Percentiles rank a stretch among this genome's conserved stretches.
Conservation (phyloP, 345 rosid genomes). For the Acer campestre region DNA sequence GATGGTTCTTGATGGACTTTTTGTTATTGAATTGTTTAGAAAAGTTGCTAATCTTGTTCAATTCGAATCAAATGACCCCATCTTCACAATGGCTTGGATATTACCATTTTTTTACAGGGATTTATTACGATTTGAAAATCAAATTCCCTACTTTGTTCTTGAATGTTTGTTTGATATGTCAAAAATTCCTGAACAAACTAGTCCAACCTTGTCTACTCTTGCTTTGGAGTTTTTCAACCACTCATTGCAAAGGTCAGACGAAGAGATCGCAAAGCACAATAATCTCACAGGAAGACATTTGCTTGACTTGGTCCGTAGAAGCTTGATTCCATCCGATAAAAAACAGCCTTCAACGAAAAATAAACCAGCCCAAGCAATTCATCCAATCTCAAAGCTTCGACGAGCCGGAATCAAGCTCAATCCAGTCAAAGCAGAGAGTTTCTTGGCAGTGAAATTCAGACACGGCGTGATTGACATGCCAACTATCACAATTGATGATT, state of each 20-base stretch:
- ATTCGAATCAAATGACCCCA: slow-evolving; percentile 61
- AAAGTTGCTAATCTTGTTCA: slow-evolving; percentile 45
- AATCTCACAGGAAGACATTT: slow-evolving; percentile 52
- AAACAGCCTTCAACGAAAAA: not conserved
- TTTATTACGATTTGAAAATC: slow-evolving; percentile 55
- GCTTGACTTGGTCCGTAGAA: slow-evolving; percentile 66
- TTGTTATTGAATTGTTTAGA: slow-evolving; percentile 62
- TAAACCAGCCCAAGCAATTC: slow-evolving; percentile 46
- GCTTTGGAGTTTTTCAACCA: slow-evolving; percentile 70
- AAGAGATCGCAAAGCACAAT: slow-evolving; percentile 29
- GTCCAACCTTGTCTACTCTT: slow-evolving; percentile 39
- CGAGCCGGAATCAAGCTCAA: slow-evolving; percentile 57
- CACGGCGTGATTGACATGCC: slow-evolving; percentile 75
- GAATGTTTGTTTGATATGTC: slow-evolving; percentile 56
- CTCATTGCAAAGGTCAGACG: slow-evolving; percentile 40
- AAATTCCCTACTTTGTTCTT: slow-evolving; percentile 72
- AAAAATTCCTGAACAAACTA: slow-evolving; percentile 30
- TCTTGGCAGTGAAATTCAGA: slow-evolving; percentile 59
- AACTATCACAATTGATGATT: slow-evolving; percentile 62
- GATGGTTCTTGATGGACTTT: slow-evolving; percentile 75
- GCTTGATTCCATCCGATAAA: slow-evolving; percentile 42
- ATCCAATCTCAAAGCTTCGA: slow-evolving; percentile 69
- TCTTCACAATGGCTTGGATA: slow-evolving; percentile 74
- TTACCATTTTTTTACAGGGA: slow-evolving; percentile 71
- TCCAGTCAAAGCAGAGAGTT: slow-evolving; percentile 38